Conservation (phyloP, 2,329 filamentous ascomycete species). For the Aaosphaeria arxii region DNA sequence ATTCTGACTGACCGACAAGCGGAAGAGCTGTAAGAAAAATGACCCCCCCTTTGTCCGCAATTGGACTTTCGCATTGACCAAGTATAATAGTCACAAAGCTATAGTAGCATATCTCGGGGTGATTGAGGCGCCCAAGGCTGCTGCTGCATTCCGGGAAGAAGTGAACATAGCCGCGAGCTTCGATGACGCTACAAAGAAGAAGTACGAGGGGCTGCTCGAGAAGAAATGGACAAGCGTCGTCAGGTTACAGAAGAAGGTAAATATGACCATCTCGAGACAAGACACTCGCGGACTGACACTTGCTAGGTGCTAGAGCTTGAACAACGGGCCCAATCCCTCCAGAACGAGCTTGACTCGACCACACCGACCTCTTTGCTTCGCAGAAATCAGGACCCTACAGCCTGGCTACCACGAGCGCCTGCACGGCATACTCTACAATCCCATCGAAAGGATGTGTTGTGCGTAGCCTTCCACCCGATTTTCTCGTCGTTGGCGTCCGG, state of each 20-base stretch:
- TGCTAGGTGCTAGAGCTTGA: conserved; percentile 89
- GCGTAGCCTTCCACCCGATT: conserved; percentile 87
- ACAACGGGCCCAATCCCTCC: conserved; percentile 66
- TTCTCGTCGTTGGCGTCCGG: conserved; percentile 89
- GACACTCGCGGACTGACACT: conserved; percentile 8
- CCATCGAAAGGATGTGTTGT: conserved; percentile 77
- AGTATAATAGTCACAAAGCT: conserved; percentile 72
- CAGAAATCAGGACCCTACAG: conserved; percentile 77
- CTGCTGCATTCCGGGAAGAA: conserved; percentile 72
- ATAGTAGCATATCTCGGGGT: conserved; percentile 85
- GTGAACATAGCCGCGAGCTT: conserved; percentile 70
- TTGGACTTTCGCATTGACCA: conserved; percentile 17
- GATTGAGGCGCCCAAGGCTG: conserved; percentile 67
- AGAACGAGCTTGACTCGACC: conserved; percentile 79
- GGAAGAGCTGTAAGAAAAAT: conserved; percentile 73
- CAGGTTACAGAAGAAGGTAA: conserved; percentile 88
- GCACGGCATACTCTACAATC: conserved; percentile 80
- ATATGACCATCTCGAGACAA: conserved; percentile 4
- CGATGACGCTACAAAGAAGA: conserved; percentile 80
- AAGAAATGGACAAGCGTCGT: conserved; percentile 99
- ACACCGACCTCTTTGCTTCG: conserved; percentile 75
- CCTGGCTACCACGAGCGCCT: conserved; percentile 83
- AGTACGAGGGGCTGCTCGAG: conserved; percentile 90
- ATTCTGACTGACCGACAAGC: conserved; percentile 77
- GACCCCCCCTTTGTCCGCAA: conserved; percentile 2